A percentile compares a stretch with the other conserved stretches of the same genome.
Evolutionary conservation across 2,329 filamentous ascomycete genomes (phyloP).

Genomic region (Sporothrix protearum): DNA sequence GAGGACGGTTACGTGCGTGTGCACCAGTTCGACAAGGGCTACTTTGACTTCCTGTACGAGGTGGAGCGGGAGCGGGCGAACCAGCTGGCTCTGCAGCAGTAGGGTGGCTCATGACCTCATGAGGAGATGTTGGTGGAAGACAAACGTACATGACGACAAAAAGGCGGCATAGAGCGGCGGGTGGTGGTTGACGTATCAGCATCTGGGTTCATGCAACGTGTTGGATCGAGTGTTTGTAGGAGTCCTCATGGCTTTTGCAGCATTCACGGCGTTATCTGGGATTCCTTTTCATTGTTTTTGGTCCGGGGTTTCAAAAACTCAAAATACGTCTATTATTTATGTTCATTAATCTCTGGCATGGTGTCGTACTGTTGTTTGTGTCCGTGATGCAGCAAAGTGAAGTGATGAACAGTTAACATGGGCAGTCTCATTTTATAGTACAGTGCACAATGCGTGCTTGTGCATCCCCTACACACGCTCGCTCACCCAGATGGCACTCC

Average conservation of each 20-base stretch:
- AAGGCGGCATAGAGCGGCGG: neutral
- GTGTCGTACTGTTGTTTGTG: neutral
- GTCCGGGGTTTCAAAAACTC: conserved; percentile 18
- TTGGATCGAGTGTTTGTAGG: conserved; percentile 26
- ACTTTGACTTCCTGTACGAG: conserved; percentile 98
- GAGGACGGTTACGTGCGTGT: conserved; percentile 98
- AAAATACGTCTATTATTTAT: conserved; percentile 16
- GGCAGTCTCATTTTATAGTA: neutral
- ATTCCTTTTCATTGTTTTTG: conserved; percentile 8
- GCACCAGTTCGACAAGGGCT: conserved; percentile 97
- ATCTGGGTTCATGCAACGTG: conserved; percentile 19
- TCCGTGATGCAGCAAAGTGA: neutral
- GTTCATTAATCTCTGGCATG: neutral
- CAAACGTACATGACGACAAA: neutral
- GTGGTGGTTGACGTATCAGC: neutral
- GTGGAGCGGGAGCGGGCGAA: conserved; percentile 79
- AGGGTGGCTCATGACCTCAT: no score
- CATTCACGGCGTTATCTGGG: conserved; percentile 24
- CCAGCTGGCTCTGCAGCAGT: conserved; percentile 35
- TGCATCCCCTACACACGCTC: conserved; percentile 53
- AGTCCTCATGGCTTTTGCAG: conserved; percentile 15
- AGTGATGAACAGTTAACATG: neutral
- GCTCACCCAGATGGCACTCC: conserved; percentile 88
- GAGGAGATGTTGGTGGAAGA: neutral
- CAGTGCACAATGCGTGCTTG: neutral